These are phyloP conservation scores for Acorus calamus DNA, from an alignment of 106 monocot species.

Conservation along the genomic window DNA sequence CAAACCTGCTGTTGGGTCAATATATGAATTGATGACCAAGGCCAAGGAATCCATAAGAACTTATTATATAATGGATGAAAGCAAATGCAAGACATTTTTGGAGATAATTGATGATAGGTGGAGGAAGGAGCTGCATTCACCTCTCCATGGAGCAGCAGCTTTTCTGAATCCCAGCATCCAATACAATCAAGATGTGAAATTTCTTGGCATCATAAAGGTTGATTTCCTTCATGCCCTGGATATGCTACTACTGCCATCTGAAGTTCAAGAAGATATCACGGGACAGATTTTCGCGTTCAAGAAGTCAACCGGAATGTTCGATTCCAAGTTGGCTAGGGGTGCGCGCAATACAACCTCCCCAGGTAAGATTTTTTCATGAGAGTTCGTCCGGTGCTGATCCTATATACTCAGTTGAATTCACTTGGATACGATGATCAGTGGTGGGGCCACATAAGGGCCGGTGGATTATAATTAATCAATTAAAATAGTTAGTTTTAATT, in stretches of 20 bases:
- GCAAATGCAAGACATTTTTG: constrained; percentile 76
- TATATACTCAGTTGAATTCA: too few species aligned
- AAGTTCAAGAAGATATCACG: constrained; percentile 69
- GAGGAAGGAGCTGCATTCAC: constrained; percentile 77
- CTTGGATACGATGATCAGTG: too few species aligned
- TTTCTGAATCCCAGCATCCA: constrained; percentile 91
- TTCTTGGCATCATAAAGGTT: constrained; percentile 66
- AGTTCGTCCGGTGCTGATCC: too few species aligned
- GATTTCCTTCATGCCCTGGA: constrained; percentile 71
- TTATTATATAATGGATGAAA: constrained; percentile 96
- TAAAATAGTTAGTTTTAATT: too few species aligned
- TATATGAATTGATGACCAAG: constrained; percentile 85
- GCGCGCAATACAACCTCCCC: constrained; percentile 66
- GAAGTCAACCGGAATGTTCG: constrained; percentile 92
- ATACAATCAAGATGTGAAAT: constrained; percentile 86
- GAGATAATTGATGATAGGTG: constrained; percentile 84
- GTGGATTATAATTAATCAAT: too few species aligned
- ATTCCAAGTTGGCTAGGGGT: constrained; percentile 76
- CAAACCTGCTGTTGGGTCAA: constrained; percentile 69
- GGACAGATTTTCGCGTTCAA: constrained; percentile 54
- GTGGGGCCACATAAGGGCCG: too few species aligned
- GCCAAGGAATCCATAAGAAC: constrained; percentile 87
- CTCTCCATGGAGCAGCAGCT: constrained; percentile 82
- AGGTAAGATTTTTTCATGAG: constrained; percentile 22
- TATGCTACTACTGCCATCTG: constrained; percentile 58